Percentiles rank a stretch among this genome's conserved stretches.
Conservation (phyloP, 495 filamentous ascomycete genomes). For the Trichocladium uniseriatum region DNA sequence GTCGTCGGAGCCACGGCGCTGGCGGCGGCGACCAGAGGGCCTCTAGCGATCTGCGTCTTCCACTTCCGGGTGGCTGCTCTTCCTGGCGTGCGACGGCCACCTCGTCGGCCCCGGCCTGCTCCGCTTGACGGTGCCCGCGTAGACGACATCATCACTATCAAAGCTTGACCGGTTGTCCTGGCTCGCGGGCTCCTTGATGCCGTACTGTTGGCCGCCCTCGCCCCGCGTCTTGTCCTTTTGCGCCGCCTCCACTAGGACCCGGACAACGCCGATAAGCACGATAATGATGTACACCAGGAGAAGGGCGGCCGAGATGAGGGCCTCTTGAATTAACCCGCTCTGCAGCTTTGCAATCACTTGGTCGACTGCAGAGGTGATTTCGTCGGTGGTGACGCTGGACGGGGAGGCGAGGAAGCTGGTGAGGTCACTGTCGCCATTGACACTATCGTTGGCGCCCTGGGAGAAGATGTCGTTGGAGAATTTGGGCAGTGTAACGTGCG, state of each 20-base stretch:
- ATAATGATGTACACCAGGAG: constrained; percentile 68
- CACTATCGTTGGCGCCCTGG: constrained; percentile 57
- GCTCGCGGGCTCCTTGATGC: neutral
- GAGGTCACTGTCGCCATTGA: constrained; percentile 46
- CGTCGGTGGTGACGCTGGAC: constrained; percentile 57
- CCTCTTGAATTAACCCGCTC: constrained; percentile 58
- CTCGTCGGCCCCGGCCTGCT: constrained; percentile 11
- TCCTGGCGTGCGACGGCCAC: constrained; percentile 21
- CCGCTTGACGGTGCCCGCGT: constrained; percentile 17
- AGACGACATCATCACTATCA: constrained; percentile 12
- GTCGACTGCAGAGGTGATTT: constrained; percentile 65
- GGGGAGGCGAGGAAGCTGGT: constrained; percentile 70
- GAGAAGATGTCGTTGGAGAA: constrained; percentile 78
- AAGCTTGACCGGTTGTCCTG: neutral
- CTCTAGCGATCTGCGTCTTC: constrained; percentile 15
- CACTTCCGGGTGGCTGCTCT: constrained; percentile 25
- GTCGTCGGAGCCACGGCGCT: neutral
- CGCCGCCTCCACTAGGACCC: constrained; percentile 48
- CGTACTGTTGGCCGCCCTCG: constrained; percentile 38
- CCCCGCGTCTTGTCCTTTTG: constrained; percentile 43
- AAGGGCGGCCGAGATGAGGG: constrained; percentile 63
- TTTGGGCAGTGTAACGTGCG: constrained; percentile 70
- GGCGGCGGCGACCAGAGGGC: neutral
- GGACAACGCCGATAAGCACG: constrained; percentile 59
- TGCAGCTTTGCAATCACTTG: constrained; percentile 55